These are phyloP conservation scores for Fraxinus platypoda DNA, from an alignment of 305 asterid genomes.

Conservation along the genomic window DNA sequence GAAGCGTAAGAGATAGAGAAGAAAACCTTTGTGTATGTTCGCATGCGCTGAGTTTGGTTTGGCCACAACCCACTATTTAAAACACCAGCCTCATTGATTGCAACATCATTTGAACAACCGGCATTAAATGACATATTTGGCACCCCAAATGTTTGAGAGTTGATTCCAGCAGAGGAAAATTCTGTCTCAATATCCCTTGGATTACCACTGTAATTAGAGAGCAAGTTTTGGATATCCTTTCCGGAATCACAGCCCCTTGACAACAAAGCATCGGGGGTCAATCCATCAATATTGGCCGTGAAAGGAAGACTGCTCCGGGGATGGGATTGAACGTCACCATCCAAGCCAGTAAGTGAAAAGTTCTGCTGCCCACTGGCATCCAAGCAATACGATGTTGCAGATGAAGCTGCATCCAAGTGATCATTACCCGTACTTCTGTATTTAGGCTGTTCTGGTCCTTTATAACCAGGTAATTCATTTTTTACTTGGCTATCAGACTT, in stretches of 20 bases:
- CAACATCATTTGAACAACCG: constrained; percentile 65
- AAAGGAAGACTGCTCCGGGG: constrained; percentile 54
- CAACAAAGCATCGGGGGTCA: constrained; percentile 87
- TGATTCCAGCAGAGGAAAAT: constrained; percentile 68
- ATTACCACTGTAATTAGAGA: constrained; percentile 58
- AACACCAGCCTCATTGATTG: constrained; percentile 56
- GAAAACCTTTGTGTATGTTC: constrained; percentile 76
- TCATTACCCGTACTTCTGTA: constrained; percentile 50
- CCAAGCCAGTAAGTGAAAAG: constrained; percentile 63
- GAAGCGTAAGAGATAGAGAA: constrained; percentile 13
- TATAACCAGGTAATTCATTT: constrained; percentile 50
- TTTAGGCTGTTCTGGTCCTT: constrained; percentile 57
- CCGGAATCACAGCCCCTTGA: constrained; percentile 87
- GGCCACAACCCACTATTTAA: constrained; percentile 69
- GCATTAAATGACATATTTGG: constrained; percentile 69
- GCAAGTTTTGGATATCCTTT: constrained; percentile 81
- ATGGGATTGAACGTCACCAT: constrained; percentile 76
- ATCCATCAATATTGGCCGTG: constrained; percentile 49
- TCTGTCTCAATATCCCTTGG: constrained; percentile 81
- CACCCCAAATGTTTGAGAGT: constrained; percentile 71
- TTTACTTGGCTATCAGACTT: constrained; percentile 52
- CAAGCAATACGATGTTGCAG: constrained; percentile 78
- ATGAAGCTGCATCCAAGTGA: constrained; percentile 77
- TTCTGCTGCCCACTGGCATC: constrained; percentile 65
- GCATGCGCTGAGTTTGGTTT: constrained; percentile 80